Evolutionary conservation across 306 rosid genomes (phyloP).

Genomic region (Corylus americana): DNA sequence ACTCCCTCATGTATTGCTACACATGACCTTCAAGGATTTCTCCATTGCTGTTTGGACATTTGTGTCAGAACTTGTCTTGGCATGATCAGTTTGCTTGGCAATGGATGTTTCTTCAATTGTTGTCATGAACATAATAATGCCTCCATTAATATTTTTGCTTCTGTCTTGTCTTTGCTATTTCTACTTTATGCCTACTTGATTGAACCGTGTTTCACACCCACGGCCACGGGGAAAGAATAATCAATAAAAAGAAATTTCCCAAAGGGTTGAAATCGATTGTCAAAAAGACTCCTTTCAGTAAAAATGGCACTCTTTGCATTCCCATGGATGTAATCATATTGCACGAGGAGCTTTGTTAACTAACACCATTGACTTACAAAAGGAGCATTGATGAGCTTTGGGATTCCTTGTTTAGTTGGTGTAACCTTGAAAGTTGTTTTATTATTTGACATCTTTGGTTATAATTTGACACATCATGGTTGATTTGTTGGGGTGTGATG

Average conservation of each 20-base stretch:
- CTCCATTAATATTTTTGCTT: background rate
- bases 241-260: background rate
- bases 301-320: background rate
- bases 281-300: background rate
- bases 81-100: background rate
- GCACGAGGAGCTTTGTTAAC: background rate
- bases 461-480: background rate
- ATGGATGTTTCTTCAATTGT: background rate
- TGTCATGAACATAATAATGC: background rate
- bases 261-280: too few species aligned
- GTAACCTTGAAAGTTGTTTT: background rate
- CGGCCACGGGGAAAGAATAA: too few species aligned
- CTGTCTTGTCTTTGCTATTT: background rate
- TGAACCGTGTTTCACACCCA: too few species aligned
- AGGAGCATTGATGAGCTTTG: background rate
- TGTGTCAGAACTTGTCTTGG: background rate
- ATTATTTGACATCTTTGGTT: background rate
- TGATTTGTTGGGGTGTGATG: background rate
- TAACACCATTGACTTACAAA: background rate
- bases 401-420: background rate
- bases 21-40: background rate
- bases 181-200: background rate
- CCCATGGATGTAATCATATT: background rate
- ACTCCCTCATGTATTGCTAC: background rate
- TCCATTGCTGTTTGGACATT: background rate